A percentile compares a stretch with the other conserved stretches of the same genome.
Evolutionary conservation across 371 early-diverging fungal genomes (phyloP).

Genomic region (Zopfochytrium polystomum): DNA sequence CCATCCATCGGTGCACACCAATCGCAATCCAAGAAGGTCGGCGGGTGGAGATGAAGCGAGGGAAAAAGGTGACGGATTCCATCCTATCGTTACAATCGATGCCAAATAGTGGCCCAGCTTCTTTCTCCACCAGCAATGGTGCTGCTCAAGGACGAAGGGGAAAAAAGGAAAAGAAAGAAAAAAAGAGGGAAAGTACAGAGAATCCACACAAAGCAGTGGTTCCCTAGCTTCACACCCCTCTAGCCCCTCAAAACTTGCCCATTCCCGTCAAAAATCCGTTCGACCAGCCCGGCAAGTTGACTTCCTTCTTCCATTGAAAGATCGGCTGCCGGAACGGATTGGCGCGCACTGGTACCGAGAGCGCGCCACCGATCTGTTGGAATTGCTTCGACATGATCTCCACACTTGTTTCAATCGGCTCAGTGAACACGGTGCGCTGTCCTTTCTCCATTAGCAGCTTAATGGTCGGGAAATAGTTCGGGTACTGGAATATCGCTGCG

Average conservation of each 20-base stretch:
- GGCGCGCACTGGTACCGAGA: conserved; percentile 20
- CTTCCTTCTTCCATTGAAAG: conserved; percentile 42
- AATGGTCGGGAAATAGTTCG: conserved; percentile 34
- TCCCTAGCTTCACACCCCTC: too few relatives aligned
- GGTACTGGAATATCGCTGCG: conserved; percentile 35
- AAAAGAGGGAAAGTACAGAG: too few relatives aligned
- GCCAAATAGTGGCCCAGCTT: too few relatives aligned
- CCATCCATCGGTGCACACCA: too few relatives aligned
- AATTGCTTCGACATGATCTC: conserved; percentile 34
- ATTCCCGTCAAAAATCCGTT: conserved; percentile 46
- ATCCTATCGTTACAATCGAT: too few relatives aligned
- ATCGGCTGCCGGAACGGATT: conserved; percentile 52
- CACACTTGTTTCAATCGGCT: conserved; percentile 41
- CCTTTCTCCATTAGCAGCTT: conserved; percentile 35
- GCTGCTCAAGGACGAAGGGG: too few relatives aligned
- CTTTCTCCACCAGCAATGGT: too few relatives aligned
- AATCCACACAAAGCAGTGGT: too few relatives aligned
- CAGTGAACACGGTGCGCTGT: conserved; percentile 36
- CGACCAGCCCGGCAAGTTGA: conserved; percentile 45
- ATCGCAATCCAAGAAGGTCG: too few relatives aligned
- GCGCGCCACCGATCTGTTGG: conserved; percentile 21
- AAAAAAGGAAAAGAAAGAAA: too few relatives aligned
- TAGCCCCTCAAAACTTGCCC: neutral
- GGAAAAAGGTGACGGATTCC: too few relatives aligned
- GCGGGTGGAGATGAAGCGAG: too few relatives aligned